A percentile compares a stretch with the other conserved stretches of the same genome.
phyloP scores from a whole-genome alignment of 2,329 filamentous ascomycete genomes.

The Botrytis byssoidea region DNA sequence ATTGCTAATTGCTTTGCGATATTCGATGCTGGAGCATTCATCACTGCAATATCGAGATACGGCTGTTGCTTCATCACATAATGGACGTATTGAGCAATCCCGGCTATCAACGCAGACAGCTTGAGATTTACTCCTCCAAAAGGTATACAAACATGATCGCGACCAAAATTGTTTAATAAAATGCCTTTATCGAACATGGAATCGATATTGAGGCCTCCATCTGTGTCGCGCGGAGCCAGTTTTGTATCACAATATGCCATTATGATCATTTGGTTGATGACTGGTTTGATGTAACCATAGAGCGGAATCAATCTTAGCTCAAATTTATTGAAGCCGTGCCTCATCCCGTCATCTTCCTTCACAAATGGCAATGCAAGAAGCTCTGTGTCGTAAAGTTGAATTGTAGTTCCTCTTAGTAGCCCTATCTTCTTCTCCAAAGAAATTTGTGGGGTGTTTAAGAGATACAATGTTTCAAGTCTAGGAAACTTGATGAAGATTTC shows the following conservation, averaged over 20 bases:
- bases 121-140: not conserved
- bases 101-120: conserved; percentile 4
- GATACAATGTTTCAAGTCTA: not conserved
- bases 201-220: not conserved
- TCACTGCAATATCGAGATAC: not conserved
- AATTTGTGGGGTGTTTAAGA: conserved; percentile 10
- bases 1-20: conserved; percentile 5
- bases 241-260: not conserved
- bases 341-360: not conserved
- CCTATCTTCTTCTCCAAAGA: not conserved
- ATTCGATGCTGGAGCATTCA: not conserved
- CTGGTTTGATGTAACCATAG: conserved; percentile 4
- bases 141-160: not conserved
- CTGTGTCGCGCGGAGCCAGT: not conserved
- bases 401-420: not conserved
- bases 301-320: not conserved
- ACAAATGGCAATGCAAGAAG: conserved; percentile 9
- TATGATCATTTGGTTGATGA: not conserved
- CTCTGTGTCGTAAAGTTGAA: conserved; percentile 12
- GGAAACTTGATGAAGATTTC: conserved; percentile 4
- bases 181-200: not conserved
- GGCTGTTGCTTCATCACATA: not conserved
- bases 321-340: too few relatives aligned
- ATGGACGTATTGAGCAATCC: not conserved
- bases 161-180: not conserved